phyloP scores from a whole-genome alignment of 345 rosid species.

The Sisymbrium irio region DNA sequence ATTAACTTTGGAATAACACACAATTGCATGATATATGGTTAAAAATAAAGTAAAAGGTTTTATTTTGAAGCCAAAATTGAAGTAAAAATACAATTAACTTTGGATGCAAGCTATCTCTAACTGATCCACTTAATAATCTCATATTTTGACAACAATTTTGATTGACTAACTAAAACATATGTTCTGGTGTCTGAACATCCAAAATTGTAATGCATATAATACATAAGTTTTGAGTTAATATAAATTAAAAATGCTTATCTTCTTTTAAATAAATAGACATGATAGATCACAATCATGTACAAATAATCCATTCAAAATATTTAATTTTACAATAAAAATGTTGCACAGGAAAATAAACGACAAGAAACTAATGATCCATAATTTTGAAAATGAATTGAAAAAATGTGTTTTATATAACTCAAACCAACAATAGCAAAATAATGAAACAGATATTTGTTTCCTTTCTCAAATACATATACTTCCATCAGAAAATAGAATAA shows the following conservation, averaged over 20 bases:
- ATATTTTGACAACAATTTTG: background rate
- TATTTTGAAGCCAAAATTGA: background rate
- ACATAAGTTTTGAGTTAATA: background rate
- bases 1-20: background rate
- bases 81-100: no score
- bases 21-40: background rate
- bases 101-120: no score
- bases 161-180: background rate
- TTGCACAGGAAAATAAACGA: background rate
- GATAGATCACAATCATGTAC: background rate
- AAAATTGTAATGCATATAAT: no score
- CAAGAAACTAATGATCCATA: background rate
- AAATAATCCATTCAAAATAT: background rate
- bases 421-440: background rate
- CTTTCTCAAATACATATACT: no score
- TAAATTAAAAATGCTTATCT: background rate
- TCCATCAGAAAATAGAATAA: no score
- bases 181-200: background rate
- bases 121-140: background rate
- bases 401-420: background rate
- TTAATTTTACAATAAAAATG: background rate
- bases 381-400: background rate
- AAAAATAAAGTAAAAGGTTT: background rate
- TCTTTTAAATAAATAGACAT: background rate
- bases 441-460: no score